phyloP scores from a whole-genome alignment of 2,329 filamentous ascomycete genomes.

The Atkinsonella texensis region DNA sequence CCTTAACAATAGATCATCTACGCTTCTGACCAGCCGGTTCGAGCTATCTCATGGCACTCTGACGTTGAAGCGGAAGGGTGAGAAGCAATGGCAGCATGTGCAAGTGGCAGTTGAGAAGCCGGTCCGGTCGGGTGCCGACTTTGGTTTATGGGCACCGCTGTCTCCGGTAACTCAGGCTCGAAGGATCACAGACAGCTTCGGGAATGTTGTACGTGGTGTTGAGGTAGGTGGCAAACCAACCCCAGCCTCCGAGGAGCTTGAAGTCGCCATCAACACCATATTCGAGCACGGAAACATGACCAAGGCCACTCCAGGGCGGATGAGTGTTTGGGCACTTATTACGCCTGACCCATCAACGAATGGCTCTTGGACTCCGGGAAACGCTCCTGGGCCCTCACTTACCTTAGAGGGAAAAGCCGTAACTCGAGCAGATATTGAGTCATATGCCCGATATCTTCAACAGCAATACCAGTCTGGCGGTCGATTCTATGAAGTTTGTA shows the following conservation, averaged over 20 bases:
- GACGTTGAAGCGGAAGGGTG: conserved; percentile 15
- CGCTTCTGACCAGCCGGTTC: conserved; percentile 32
- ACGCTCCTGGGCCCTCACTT: conserved; percentile 7
- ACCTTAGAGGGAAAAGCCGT: conserved; percentile 2
- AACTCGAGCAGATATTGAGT: conserved; percentile 11
- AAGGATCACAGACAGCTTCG: conserved; percentile 52
- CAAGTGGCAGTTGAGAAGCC: conserved; percentile 13
- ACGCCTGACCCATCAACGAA: conserved; percentile 28
- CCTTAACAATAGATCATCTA: conserved; percentile 52
- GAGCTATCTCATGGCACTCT: conserved; percentile 12
- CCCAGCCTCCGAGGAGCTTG: conserved; percentile 62
- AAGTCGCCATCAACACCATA: conserved; percentile 48
- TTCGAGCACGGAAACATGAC: conserved; percentile 27
- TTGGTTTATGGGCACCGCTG: conserved; percentile 33
- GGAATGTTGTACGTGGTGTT: conserved; percentile 65
- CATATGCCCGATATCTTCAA: conserved; percentile 18
- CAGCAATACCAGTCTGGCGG: conserved; percentile 29
- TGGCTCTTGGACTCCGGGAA: conserved; percentile 2
- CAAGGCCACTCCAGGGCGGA: conserved; percentile 27
- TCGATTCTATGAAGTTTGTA: conserved; percentile 30
- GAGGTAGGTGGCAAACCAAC: conserved; percentile 32
- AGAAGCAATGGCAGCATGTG: conserved; percentile 29
- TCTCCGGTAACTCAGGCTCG: conserved; percentile 52
- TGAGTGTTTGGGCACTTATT: conserved; percentile 64
- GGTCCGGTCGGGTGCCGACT: conserved; percentile 12